phyloP scores from a whole-genome alignment of 495 filamentous ascomycete genomes.

The Xylaria intraflava region DNA sequence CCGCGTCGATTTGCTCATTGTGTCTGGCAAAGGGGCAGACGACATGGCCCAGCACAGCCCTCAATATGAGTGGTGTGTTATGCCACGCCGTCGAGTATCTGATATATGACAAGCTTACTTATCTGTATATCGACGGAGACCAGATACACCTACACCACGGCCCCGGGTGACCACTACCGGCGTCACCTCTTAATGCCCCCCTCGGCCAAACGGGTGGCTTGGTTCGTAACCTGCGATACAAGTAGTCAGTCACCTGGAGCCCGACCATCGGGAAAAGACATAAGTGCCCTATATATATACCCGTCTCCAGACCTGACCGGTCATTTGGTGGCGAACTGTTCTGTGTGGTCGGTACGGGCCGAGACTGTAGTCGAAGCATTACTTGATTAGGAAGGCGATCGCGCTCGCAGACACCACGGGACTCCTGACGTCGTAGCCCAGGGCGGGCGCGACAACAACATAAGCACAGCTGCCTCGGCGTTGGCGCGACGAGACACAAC shows the following conservation, averaged over 20 bases:
- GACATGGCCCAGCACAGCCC: no score
- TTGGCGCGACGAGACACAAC: conserved; percentile 6
- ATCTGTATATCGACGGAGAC: no score
- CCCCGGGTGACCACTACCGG: no score
- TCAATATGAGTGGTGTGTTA: no score
- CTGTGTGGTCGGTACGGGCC: not conserved
- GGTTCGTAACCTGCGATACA: no score
- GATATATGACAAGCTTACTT: no score
- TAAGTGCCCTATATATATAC: not conserved
- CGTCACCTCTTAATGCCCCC: no score
- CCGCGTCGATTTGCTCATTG: no score
- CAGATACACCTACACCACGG: no score
- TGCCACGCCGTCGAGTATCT: no score
- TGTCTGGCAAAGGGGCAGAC: no score
- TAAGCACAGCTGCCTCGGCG: not conserved
- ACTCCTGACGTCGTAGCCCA: not conserved
- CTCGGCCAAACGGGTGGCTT: no score
- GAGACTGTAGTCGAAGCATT: not conserved
- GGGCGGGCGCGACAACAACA: not conserved
- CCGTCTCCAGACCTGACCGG: conserved; percentile 1
- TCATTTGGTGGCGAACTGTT: conserved; percentile 5
- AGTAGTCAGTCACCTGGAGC: conserved; percentile 2
- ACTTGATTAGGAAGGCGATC: conserved; percentile 10
- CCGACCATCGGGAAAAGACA: not conserved
- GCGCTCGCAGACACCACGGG: not conserved